Percentiles rank a stretch among this genome's conserved stretches.
phyloP scores from a whole-genome alignment of 306 rosid genomes.

The Senna tora region DNA sequence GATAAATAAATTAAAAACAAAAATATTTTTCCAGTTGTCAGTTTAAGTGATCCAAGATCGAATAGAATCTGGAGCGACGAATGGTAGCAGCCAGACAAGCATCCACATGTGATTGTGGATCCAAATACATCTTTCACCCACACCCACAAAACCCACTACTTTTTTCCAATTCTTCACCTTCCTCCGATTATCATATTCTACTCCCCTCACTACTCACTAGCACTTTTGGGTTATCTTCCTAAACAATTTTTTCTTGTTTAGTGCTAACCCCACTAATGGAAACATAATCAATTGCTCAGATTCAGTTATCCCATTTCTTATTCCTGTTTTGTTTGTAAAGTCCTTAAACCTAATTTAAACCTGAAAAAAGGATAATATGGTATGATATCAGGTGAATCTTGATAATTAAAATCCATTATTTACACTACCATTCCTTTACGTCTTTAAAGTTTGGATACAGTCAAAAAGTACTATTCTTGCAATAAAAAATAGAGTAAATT shows the following conservation, averaged over 20 bases:
- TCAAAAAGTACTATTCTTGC: too few relatives aligned
- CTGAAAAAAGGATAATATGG: too few relatives aligned
- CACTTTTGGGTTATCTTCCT: not conserved
- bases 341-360: too few relatives aligned
- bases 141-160: not conserved
- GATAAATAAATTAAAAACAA: too few relatives aligned
- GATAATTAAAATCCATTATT: too few relatives aligned
- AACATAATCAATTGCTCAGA: too few relatives aligned
- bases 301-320: too few relatives aligned
- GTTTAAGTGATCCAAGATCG: slow-evolving; percentile 8
- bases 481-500: too few relatives aligned
- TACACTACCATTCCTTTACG: too few relatives aligned
- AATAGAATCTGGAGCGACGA: slow-evolving; percentile 26
- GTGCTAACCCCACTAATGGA: not conserved
- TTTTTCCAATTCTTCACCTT: not conserved
- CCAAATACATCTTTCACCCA: not conserved
- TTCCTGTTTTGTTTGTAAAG: too few relatives aligned
- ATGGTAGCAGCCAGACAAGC: not conserved
- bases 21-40: slow-evolving; percentile 20
- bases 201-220: not conserved
- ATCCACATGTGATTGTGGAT: slow-evolving; percentile 1
- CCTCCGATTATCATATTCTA: not conserved
- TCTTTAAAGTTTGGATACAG: too few relatives aligned
- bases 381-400: too few relatives aligned
- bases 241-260: not conserved